phyloP scores from a whole-genome alignment of 2,329 filamentous ascomycete genomes.

The Pseudogymnoascus sp. region DNA sequence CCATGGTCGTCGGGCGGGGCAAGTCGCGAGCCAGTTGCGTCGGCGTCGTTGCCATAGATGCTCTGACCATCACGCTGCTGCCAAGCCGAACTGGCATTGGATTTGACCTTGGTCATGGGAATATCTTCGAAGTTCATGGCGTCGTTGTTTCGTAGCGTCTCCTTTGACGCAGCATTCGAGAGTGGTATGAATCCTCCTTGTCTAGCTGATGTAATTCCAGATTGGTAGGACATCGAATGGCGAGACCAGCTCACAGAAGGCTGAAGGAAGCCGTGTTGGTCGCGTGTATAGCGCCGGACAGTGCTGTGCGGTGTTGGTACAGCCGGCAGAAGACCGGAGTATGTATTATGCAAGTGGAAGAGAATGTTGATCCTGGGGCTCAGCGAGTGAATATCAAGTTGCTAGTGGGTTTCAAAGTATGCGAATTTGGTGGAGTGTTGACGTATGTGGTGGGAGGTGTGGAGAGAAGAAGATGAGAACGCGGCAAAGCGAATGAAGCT shows the following conservation, averaged over 20 bases:
- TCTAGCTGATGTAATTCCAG: neutral
- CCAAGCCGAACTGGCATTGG: constrained; percentile 10
- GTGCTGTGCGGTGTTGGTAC: neutral
- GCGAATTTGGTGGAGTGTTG: neutral
- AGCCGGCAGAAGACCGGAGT: neutral
- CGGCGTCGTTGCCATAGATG: constrained; percentile 9
- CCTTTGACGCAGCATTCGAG: neutral
- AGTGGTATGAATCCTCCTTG: neutral
- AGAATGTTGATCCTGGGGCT: neutral
- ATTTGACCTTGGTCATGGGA: constrained; percentile 2
- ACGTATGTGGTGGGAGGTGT: neutral
- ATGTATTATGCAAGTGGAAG: neutral
- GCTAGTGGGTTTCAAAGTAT: neutral
- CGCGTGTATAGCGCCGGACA: neutral
- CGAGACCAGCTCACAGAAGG: neutral
- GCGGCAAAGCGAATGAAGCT: neutral
- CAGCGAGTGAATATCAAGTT: neutral
- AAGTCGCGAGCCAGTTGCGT: neutral
- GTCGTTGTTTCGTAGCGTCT: constrained; percentile 5
- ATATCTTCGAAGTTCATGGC: constrained; percentile 2
- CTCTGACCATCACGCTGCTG: constrained; percentile 9
- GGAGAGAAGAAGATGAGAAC: neutral
- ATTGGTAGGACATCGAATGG: neutral
- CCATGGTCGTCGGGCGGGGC: constrained; percentile 15
- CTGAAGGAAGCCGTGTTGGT: neutral